Conservation (phyloP, 2,329 filamentous ascomycete species). For the Stachybotrys echinatus region DNA sequence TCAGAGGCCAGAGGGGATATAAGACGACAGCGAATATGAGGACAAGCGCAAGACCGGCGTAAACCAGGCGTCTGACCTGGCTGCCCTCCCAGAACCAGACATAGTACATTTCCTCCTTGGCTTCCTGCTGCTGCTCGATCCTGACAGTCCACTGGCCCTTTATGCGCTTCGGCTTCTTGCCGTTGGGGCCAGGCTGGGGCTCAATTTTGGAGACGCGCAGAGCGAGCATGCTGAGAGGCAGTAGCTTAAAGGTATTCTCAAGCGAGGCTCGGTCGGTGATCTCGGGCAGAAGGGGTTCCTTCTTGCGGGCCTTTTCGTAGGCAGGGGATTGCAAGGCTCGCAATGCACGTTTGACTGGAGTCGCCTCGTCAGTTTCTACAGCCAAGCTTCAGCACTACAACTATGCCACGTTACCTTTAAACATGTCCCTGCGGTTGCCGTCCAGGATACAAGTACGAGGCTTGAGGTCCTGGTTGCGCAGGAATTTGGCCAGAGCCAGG, state of each 20-base stretch:
- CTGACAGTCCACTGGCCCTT: constrained; percentile 96
- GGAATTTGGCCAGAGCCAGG: constrained; percentile 82
- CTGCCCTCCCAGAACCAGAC: constrained; percentile 94
- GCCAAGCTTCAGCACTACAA: neutral
- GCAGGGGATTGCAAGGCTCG: constrained; percentile 83
- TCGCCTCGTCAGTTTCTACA: constrained; percentile 1
- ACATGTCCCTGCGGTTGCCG: constrained; percentile 97
- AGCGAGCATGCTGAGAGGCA: constrained; percentile 90
- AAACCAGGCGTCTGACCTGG: constrained; percentile 90
- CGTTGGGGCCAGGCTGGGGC: constrained; percentile 56
- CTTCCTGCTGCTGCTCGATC: constrained; percentile 94
- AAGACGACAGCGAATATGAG: constrained; percentile 85
- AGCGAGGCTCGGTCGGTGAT: constrained; percentile 84
- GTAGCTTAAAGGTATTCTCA: constrained; percentile 90
- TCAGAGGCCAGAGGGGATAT: constrained; percentile 93
- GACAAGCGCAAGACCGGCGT: constrained; percentile 76
- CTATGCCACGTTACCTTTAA: constrained; percentile 61
- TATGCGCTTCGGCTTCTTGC: constrained; percentile 77
- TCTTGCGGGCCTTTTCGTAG: constrained; percentile 83
- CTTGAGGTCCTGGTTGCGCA: constrained; percentile 82
- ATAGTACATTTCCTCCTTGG: constrained; percentile 83
- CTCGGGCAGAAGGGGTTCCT: constrained; percentile 83
- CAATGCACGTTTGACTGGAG: constrained; percentile 88
- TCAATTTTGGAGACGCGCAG: constrained; percentile 76
- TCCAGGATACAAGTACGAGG: constrained; percentile 86